A percentile compares a stretch with the other conserved stretches of the same genome.
Evolutionary conservation across 257 asterid species (phyloP).

Genomic region (Ophiorrhiza pumila): DNA sequence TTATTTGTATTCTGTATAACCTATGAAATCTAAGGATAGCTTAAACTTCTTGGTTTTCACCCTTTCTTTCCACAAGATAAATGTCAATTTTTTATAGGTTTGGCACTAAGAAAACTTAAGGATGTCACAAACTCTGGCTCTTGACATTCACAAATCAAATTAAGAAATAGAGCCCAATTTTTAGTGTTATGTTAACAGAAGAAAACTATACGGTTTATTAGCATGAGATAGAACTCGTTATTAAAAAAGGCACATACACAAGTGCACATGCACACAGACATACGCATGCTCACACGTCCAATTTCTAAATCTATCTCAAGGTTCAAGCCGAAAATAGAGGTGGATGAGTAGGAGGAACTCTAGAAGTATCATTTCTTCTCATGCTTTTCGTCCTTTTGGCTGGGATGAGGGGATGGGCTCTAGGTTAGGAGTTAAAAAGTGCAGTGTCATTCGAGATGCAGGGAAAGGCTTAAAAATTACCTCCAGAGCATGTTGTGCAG

Average conservation of each 20-base stretch:
- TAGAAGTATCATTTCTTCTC: not conserved
- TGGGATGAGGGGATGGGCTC: not conserved
- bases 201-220: not conserved
- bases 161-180: not conserved
- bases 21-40: not conserved
- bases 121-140: not conserved
- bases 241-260: not conserved
- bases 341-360: not conserved
- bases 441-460: not conserved
- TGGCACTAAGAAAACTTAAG: not conserved
- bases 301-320: not conserved
- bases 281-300: not conserved
- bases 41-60: not conserved
- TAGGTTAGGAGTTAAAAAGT: not conserved
- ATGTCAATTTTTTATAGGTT: not conserved
- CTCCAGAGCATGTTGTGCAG: conserved; percentile 77
- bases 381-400: not conserved
- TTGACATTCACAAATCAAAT: not conserved
- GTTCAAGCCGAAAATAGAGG: not conserved
- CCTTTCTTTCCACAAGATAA: not conserved
- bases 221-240: not conserved
- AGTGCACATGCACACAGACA: not conserved
- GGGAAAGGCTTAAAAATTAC: conserved; percentile 22
- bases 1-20: not conserved
- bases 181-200: not conserved